These are phyloP conservation scores for Tulasnella sp. DNA, from an alignment of 768 basidiomycete genomes.

Conservation along the genomic window DNA sequence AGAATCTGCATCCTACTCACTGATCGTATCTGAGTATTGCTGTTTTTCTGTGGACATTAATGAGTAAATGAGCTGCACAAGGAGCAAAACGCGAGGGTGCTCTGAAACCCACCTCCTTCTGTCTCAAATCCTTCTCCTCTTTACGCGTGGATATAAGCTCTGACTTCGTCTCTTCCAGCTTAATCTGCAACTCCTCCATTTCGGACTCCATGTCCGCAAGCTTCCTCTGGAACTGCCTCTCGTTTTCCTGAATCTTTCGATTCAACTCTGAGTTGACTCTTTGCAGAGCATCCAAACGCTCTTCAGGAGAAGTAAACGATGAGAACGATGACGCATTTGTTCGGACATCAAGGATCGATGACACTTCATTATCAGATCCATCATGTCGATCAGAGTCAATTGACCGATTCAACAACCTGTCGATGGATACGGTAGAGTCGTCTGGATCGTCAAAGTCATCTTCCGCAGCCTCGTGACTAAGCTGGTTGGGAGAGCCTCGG, in stretches of 20 bases:
- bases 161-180: conserved; percentile 60
- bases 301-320: conserved; percentile 9
- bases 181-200: conserved; percentile 62
- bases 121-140: conserved; percentile 84
- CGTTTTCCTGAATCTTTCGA: conserved; percentile 61
- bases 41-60: conserved; percentile 40
- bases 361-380: not conserved
- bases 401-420: not conserved
- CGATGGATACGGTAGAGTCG: conserved; percentile 8
- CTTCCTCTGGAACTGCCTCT: conserved; percentile 50
- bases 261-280: conserved; percentile 62
- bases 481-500: not conserved
- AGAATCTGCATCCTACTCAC: too few relatives aligned
- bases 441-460: not conserved
- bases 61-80: conserved; percentile 20
- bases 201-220: conserved; percentile 70
- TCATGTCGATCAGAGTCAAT: not conserved
- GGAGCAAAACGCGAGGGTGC: conserved; percentile 13
- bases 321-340: not conserved
- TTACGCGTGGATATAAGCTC: conserved; percentile 72
- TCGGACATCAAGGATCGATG: not conserved
- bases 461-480: not conserved
- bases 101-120: conserved; percentile 54
- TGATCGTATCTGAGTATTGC: too few relatives aligned
- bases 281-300: conserved; percentile 48